Evolutionary conservation across 106 monocot genomes (phyloP), one percentile per base, ranked within the genome.

Genomic region (Platanthera guangdongensis): DNA sequence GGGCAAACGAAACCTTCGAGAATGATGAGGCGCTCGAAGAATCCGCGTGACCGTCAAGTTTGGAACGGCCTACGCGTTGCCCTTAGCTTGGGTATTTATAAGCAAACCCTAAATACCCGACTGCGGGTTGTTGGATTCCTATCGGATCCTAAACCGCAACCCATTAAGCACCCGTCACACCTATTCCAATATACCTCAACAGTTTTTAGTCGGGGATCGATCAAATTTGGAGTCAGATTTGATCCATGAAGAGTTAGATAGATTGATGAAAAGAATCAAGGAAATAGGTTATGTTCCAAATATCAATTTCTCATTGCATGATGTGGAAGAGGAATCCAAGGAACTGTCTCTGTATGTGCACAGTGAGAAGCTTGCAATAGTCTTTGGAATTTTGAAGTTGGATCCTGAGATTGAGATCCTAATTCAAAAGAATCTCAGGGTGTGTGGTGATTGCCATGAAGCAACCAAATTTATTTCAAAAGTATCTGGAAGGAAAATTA

Each of bases 401-500:
- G 46, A 65, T 18, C 63, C 76, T 73, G 79, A 49, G 15, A 39
- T 19, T 19, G 71, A 59, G 0, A 80, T 80, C 46, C 39, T 21
- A 47, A 73, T 84, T 21, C 74, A 75, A 22, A 84, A 84, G 62
- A 85, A 85, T 70, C 74, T 85, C 5, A 82, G 85, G 64, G 76
- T 86, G 49, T 86, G 85, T 65, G 85, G 82, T 4, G 85, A 86
- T 79, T 86, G 84, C 62, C 84, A 84, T 73, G 72, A 52, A 76
- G 80, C 80, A 8, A 77, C 72, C 72, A 80, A 84, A 63, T 84
- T 71, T 60, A 80, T 84, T 62, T 80, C 84, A 46, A 52, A 71
- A 69, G 71, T 84, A 28, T 57, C 80, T 30, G 32, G 53, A 51
- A 80, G 84, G 72, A 47, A 73, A 7, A 80, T 84, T 74, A 52